Conservation (phyloP, 176 grass and related monocot species). For the Carex pumila region DNA sequence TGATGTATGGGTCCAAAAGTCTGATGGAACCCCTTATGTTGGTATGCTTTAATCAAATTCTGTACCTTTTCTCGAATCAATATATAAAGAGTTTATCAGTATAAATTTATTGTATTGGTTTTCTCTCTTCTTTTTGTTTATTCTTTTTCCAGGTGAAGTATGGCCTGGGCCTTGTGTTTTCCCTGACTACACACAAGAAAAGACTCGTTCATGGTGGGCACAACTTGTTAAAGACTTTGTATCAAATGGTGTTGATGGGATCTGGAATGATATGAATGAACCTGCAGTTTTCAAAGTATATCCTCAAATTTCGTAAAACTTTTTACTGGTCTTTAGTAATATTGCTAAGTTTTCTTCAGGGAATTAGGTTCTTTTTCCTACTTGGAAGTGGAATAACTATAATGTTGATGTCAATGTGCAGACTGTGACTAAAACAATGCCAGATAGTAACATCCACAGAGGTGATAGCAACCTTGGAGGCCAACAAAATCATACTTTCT, state of each 20-base stretch:
- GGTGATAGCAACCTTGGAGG: constrained; percentile 75
- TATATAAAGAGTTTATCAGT: not conserved
- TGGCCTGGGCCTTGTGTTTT: constrained; percentile 98
- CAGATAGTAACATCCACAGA: constrained; percentile 76
- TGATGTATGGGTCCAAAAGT: constrained; percentile 75
- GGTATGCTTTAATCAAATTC: constrained; percentile 35
- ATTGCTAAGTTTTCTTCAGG: not conserved
- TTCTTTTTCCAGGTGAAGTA: constrained; percentile 55
- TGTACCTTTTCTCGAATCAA: not conserved
- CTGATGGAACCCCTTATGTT: constrained; percentile 49
- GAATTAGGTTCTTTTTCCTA: not conserved
- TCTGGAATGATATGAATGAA: constrained; percentile 99
- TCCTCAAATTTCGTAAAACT: not conserved
- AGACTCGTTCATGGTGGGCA: constrained; percentile 76
- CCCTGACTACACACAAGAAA: constrained; percentile 82
- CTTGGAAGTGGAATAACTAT: constrained; percentile 12
- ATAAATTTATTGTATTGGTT: not conserved
- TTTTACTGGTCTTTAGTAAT: not conserved
- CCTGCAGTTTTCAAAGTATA: constrained; percentile 79
- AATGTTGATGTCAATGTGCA: constrained; percentile 28
- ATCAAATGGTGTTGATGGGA: constrained; percentile 82
- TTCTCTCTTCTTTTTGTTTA: not conserved
- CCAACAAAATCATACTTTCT: constrained; percentile 74
- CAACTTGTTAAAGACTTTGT: constrained; percentile 71
- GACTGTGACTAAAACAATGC: constrained; percentile 94